Percentiles rank a stretch among this genome's conserved stretches.
Evolutionary conservation across 306 rosid genomes (phyloP).

Genomic region (Cucumis cinereus): DNA sequence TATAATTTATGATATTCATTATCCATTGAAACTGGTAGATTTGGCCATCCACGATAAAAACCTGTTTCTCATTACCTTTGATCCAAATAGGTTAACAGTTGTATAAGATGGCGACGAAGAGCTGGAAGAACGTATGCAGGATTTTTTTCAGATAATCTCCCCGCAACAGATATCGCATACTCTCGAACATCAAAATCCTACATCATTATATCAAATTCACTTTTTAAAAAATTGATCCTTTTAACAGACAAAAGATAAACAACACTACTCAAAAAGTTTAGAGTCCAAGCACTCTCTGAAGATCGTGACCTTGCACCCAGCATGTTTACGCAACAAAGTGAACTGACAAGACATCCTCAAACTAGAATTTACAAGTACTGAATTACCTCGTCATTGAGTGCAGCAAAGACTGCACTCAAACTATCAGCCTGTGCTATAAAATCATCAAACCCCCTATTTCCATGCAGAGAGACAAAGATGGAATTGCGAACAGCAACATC

Average conservation of each 20-base stretch:
- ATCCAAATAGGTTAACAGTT: conserved; percentile 74
- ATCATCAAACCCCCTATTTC: conserved; percentile 87
- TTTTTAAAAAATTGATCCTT: conserved; percentile 3
- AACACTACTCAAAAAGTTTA: neutral
- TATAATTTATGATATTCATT: neutral
- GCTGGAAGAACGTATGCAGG: conserved; percentile 99
- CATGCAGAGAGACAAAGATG: conserved; percentile 75
- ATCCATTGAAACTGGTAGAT: neutral
- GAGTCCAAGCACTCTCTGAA: neutral
- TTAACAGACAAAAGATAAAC: neutral
- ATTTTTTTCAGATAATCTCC: conserved; percentile 91
- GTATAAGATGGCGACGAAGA: conserved; percentile 97
- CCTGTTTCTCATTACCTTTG: conserved; percentile 54
- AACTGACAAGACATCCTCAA: neutral
- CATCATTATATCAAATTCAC: conserved; percentile 11
- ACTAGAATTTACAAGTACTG: neutral
- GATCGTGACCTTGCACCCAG: neutral
- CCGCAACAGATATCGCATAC: conserved; percentile 86
- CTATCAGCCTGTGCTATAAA: conserved; percentile 94
- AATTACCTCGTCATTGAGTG: conserved; percentile 82
- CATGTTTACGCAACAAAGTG: neutral
- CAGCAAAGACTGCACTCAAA: conserved; percentile 87
- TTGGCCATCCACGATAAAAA: neutral
- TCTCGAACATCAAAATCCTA: conserved; percentile 97
- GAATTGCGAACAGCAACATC: conserved; percentile 92